Conservation (phyloP, 73 alveolate species). For the Paramecium sexaurelia region DNA sequence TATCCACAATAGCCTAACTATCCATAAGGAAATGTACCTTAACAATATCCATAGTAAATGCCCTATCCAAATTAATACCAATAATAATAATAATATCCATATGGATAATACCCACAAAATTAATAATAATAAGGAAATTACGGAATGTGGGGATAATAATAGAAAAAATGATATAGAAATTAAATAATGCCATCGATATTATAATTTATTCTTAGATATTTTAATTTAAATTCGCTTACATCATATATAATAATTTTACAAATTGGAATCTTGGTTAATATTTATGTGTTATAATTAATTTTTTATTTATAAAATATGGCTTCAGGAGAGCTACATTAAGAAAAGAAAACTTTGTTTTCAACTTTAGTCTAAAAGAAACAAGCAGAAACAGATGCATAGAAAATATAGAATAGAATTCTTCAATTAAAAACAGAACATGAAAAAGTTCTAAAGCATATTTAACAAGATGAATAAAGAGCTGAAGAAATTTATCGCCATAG, state of each 20-base stretch:
- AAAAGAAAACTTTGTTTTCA: constrained; percentile 21
- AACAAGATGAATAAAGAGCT: constrained; percentile 14
- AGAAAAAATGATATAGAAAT: neutral
- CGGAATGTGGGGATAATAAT: neutral
- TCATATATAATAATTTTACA: neutral
- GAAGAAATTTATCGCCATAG: constrained; percentile 40
- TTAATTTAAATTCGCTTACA: too few relatives aligned
- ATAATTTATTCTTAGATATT: neutral
- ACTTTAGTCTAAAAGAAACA: neutral
- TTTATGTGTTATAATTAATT: neutral
- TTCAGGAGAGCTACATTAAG: neutral
- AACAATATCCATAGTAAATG: neutral
- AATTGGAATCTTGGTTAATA: neutral
- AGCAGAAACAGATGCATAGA: constrained; percentile 35
- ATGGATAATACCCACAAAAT: neutral
- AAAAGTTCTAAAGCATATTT: neutral
- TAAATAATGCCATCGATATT: neutral
- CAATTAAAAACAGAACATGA: constrained; percentile 1
- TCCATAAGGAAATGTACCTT: neutral
- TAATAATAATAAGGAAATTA: neutral
- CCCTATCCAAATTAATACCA: neutral
- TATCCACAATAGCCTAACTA: neutral
- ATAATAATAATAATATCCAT: neutral
- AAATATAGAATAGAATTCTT: neutral
- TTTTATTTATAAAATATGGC: neutral